Conservation (phyloP, 163 green algal genomes). For the Coccomyxa subellipsoidea region DNA sequence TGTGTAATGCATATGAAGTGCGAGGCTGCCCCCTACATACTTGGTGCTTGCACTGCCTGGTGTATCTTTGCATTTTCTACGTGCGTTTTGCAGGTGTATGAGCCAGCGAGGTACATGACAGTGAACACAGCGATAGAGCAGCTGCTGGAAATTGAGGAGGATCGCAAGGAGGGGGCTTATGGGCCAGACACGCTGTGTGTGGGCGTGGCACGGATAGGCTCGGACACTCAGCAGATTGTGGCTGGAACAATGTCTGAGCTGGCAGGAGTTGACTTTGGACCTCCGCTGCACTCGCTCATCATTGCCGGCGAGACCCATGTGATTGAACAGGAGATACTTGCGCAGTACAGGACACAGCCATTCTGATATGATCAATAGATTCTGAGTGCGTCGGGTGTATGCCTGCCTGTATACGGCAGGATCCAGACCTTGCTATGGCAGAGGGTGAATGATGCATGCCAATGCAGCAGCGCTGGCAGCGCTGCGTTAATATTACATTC, state of each 20-base stretch:
- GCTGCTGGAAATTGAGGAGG: slow-evolving; percentile 90
- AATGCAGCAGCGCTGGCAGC: too few relatives aligned
- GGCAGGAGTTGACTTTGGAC: slow-evolving; percentile 80
- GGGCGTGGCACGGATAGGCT: slow-evolving; percentile 77
- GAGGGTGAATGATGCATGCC: too few relatives aligned
- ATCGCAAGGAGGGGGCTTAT: slow-evolving; percentile 65
- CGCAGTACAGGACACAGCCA: slow-evolving; percentile 20
- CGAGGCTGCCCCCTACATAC: too few relatives aligned
- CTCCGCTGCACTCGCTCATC: slow-evolving; percentile 90
- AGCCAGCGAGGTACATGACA: slow-evolving; percentile 90
- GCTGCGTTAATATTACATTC: too few relatives aligned
- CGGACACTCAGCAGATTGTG: slow-evolving; percentile 65
- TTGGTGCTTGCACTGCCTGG: too few relatives aligned
- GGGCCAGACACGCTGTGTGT: slow-evolving; percentile 65
- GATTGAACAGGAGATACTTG: slow-evolving; percentile 56
- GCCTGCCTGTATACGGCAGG: too few relatives aligned
- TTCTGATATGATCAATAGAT: too few relatives aligned
- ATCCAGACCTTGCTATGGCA: too few relatives aligned
- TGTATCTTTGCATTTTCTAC: too few relatives aligned
- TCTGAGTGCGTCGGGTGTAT: too few relatives aligned
- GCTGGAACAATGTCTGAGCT: slow-evolving; percentile 79
- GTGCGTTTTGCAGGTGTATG: slow-evolving; percentile 75
- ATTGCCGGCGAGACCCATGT: slow-evolving; percentile 65
- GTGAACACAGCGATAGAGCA: slow-evolving; percentile 77
- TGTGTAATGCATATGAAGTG: too few relatives aligned